Evolutionary conservation across 2,329 filamentous ascomycete species (phyloP).

Genomic region (Pseudofabraea citricarpa): DNA sequence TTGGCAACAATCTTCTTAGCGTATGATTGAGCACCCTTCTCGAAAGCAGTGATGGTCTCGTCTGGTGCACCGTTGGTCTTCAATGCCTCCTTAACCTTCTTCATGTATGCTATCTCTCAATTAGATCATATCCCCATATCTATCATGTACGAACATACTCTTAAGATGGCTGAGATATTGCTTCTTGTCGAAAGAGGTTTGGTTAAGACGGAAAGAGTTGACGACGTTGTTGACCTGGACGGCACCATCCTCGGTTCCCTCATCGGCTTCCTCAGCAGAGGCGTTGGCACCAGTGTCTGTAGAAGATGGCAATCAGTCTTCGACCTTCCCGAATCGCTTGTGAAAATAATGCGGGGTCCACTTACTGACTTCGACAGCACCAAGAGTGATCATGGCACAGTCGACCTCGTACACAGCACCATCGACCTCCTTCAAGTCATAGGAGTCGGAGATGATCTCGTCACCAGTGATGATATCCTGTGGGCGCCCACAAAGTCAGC

Average conservation of each 20-base stretch:
- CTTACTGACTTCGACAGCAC: constrained; percentile 65
- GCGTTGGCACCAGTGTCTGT: constrained; percentile 91
- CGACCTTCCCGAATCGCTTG: neutral
- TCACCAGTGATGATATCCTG: constrained; percentile 87
- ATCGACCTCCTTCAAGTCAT: constrained; percentile 75
- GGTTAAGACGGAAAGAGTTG: constrained; percentile 83
- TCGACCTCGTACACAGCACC: constrained; percentile 84
- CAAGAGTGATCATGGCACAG: constrained; percentile 84
- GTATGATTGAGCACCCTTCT: constrained; percentile 67
- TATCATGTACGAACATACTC: constrained; percentile 46
- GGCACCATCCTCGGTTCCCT: constrained; percentile 63
- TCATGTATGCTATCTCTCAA: constrained; percentile 72
- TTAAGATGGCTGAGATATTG: constrained; percentile 79
- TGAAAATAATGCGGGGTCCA: constrained; percentile 7
- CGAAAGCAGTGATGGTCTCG: constrained; percentile 71
- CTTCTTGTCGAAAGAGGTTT: constrained; percentile 83
- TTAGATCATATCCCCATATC: constrained; percentile 7
- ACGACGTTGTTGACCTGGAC: constrained; percentile 89
- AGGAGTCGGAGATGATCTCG: constrained; percentile 97
- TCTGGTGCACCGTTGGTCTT: constrained; percentile 56
- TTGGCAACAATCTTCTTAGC: constrained; percentile 76
- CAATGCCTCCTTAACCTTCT: constrained; percentile 71
- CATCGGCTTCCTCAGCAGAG: constrained; percentile 84
- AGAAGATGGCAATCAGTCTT: constrained; percentile 11
- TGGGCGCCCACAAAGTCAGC: constrained; percentile 8